Percentiles rank a stretch among this genome's conserved stretches.
Conservation (phyloP, 805 yeast genomes). For the Barnettozyma populi region DNA sequence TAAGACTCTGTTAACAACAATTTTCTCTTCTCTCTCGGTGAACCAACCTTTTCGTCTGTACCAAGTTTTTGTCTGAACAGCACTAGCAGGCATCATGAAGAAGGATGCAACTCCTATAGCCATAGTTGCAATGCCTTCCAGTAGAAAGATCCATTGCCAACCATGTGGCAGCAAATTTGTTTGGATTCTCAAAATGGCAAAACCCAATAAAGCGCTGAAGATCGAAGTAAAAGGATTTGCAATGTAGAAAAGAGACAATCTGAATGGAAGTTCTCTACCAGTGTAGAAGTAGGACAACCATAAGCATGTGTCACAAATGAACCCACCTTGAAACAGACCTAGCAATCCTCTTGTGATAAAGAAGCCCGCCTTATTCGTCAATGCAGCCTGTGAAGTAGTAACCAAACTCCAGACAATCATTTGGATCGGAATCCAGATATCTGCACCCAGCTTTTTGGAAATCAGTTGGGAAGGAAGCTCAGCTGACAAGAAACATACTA, state of each 20-base stretch:
- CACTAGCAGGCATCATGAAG: constrained; percentile 52
- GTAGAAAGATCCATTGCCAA: constrained; percentile 64
- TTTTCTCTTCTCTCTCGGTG: constrained; percentile 49
- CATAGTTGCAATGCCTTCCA: constrained; percentile 58
- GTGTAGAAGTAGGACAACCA: constrained; percentile 70
- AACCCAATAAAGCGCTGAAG: constrained; percentile 44
- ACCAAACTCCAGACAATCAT: constrained; percentile 54
- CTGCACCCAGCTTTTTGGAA: constrained; percentile 58
- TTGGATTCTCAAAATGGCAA: constrained; percentile 48
- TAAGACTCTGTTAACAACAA: constrained; percentile 52
- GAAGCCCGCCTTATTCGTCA: constrained; percentile 38
- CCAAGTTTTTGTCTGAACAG: constrained; percentile 46
- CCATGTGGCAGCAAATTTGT: constrained; percentile 43
- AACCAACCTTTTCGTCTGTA: constrained; percentile 49
- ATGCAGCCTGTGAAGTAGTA: constrained; percentile 44
- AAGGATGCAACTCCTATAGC: constrained; percentile 43
- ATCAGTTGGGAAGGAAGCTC: constrained; percentile 63
- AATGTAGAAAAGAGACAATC: constrained; percentile 59
- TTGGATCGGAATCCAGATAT: constrained; percentile 54
- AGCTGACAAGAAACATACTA: constrained; percentile 48
- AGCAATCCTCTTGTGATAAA: constrained; percentile 43
- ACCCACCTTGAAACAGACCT: constrained; percentile 60
- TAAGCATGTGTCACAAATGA: constrained; percentile 55
- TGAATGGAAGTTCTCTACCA: constrained; percentile 48
- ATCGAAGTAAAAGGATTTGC: constrained; percentile 45